Conservation (phyloP, 345 rosid species). For the Triadica sebifera region DNA sequence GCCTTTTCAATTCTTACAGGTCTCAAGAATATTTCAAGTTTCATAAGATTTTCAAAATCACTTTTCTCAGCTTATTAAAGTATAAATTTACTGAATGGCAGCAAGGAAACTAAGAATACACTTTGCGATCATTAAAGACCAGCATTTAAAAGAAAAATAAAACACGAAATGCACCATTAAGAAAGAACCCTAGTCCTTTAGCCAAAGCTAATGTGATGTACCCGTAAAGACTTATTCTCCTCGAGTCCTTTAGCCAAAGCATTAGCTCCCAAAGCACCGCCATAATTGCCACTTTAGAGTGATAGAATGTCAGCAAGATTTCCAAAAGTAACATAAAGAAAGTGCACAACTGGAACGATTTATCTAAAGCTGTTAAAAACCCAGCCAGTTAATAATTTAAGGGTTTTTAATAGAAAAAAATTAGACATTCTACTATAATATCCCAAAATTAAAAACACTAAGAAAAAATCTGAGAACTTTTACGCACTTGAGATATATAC, state of each 20-base stretch:
- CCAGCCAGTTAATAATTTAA: conserved; percentile 7
- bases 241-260: conserved; percentile 91
- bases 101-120: too few relatives aligned
- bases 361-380: conserved; percentile 17
- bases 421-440: not conserved
- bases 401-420: not conserved
- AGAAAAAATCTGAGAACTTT: conserved; percentile 7
- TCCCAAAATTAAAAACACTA: not conserved
- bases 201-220: conserved; percentile 25
- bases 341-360: conserved; percentile 10
- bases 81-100: too few relatives aligned
- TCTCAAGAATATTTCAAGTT: not conserved
- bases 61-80: not conserved
- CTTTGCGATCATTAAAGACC: too few relatives aligned
- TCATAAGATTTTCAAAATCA: not conserved
- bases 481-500: conserved; percentile 84
- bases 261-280: conserved; percentile 95
- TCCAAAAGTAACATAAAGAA: conserved; percentile 17
- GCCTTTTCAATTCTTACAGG: not conserved
- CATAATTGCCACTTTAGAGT: conserved; percentile 81
- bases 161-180: too few relatives aligned
- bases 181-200: not conserved
- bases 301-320: conserved; percentile 30
- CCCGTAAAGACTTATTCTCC: conserved; percentile 83
- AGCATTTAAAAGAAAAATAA: too few relatives aligned